Conservation (phyloP, 345 rosid genomes). For the Linum trigynum region DNA sequence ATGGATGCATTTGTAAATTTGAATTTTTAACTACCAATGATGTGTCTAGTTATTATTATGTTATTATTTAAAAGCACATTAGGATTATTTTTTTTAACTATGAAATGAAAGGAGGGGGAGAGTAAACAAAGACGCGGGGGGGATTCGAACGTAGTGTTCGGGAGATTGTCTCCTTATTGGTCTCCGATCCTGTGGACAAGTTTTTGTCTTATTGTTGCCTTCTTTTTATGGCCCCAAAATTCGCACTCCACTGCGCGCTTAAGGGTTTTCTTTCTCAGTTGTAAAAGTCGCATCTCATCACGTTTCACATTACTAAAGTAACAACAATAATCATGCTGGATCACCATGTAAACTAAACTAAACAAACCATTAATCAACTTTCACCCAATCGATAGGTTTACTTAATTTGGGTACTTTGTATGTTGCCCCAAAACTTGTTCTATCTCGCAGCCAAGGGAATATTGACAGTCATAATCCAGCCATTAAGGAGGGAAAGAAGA, state of each 20-base stretch:
- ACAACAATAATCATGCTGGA: background rate
- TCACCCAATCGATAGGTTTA: background rate
- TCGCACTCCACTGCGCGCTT: no score
- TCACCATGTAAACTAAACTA: background rate
- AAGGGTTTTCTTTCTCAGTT: no score
- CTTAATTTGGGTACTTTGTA: slow-evolving; percentile 20
- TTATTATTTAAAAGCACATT: no score
- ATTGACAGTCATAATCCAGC: no score
- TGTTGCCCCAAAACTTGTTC: slow-evolving; percentile 10
- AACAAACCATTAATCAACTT: background rate
- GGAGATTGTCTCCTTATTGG: slow-evolving; percentile 27
- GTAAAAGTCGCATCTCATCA: slow-evolving; percentile 4
- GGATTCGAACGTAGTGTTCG: background rate
- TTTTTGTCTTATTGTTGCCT: slow-evolving; percentile 20
- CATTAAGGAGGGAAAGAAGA: no score
- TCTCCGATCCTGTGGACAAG: slow-evolving; percentile 37
- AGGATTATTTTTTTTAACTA: no score
- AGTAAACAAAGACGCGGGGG: background rate
- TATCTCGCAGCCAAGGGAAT: no score
- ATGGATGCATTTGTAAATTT: no score
- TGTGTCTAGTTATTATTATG: no score
- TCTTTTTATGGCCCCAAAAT: background rate
- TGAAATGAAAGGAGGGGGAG: background rate
- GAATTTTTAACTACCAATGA: no score
- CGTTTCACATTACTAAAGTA: slow-evolving; percentile 26